These are phyloP conservation scores for Oryza punctata DNA, from an alignment of 176 grass and related monocot genomes.

Conservation along the genomic window DNA sequence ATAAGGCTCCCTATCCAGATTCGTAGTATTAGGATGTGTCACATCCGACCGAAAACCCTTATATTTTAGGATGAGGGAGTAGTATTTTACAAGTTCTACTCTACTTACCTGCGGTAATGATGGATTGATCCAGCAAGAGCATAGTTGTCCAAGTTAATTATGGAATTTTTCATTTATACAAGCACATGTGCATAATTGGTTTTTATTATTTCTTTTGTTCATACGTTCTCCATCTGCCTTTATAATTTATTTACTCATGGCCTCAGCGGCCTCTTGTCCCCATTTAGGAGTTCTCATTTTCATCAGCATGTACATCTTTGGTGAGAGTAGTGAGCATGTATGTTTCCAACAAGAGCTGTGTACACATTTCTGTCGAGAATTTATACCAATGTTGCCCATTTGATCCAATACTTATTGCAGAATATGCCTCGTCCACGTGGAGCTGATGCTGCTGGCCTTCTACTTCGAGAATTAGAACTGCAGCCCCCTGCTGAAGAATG, in stretches of 20 bases:
- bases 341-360: not conserved
- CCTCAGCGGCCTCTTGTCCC: not conserved
- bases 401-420: conserved; percentile 45
- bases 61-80: no score
- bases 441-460: conserved; percentile 96
- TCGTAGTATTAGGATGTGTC: no score
- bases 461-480: conserved; percentile 93
- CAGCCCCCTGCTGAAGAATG: conserved; percentile 98
- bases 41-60: no score
- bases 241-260: conserved; percentile 10
- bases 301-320: conserved; percentile 2
- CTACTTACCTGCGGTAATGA: conserved; percentile 8
- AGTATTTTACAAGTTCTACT: conserved; percentile 3
- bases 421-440: conserved; percentile 99
- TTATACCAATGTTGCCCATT: not conserved
- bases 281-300: not conserved
- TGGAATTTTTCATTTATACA: not conserved
- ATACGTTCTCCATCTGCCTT: not conserved
- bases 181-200: not conserved
- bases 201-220: not conserved
- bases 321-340: not conserved
- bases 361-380: not conserved
- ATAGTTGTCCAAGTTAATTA: not conserved
- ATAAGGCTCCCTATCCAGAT: no score
- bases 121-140: not conserved